Evolutionary conservation across 805 yeast species (phyloP).

Genomic region (Hanseniaspora valbyensis): DNA sequence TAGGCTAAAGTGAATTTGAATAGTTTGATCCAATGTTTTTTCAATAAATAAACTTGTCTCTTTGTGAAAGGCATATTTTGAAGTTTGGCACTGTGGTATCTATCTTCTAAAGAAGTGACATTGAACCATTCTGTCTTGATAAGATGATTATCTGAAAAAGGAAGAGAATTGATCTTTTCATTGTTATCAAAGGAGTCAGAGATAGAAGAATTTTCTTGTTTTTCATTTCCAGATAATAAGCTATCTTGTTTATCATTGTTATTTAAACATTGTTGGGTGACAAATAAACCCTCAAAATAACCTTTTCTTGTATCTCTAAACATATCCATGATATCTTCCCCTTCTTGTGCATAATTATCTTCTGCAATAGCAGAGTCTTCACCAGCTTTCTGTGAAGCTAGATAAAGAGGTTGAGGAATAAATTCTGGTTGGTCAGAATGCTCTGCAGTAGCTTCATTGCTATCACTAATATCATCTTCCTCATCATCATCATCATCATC

Average conservation of each 20-base stretch:
- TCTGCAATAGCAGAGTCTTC: too few relatives aligned
- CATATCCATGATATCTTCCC: too few relatives aligned
- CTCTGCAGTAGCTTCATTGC: not conserved
- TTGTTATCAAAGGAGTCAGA: not conserved
- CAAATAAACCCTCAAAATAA: constrained; percentile 9
- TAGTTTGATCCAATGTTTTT: constrained; percentile 15
- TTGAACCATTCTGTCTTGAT: not conserved
- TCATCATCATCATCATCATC: not conserved
- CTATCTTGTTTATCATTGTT: constrained; percentile 14
- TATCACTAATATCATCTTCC: not conserved
- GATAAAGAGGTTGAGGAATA: not conserved
- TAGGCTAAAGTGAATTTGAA: constrained; percentile 33
- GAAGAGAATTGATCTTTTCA: not conserved
- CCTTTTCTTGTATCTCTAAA: constrained; percentile 13
- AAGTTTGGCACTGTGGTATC: not conserved
- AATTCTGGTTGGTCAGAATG: too few relatives aligned
- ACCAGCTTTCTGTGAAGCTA: too few relatives aligned
- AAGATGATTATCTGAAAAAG: not conserved
- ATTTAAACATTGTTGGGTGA: not conserved
- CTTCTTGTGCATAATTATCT: too few relatives aligned
- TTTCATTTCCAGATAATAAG: constrained; percentile 18
- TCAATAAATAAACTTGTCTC: not conserved
- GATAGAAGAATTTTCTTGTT: not conserved
- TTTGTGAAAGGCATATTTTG: not conserved
- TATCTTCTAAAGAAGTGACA: not conserved